These are phyloP conservation scores for Atkinsonella texensis DNA, from an alignment of 2,329 filamentous ascomycete genomes.

Conservation along the genomic window DNA sequence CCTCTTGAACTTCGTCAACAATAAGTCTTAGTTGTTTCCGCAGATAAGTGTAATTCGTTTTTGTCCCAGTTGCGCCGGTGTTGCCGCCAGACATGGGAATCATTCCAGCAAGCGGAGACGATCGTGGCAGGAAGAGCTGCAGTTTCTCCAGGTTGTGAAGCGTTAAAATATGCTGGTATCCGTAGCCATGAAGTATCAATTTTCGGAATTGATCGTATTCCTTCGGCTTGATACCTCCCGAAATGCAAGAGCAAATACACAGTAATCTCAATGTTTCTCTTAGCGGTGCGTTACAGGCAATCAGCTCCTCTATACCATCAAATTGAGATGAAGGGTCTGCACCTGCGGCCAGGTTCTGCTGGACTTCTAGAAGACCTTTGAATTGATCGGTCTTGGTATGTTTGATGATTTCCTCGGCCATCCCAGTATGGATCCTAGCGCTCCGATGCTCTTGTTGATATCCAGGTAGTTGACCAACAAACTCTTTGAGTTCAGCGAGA, in stretches of 20 bases:
- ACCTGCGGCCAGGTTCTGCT: constrained; percentile 88
- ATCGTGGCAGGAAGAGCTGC: constrained; percentile 67
- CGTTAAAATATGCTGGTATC: constrained; percentile 87
- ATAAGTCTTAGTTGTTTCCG: constrained; percentile 81
- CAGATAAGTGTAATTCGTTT: constrained; percentile 83
- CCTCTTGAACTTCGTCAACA: constrained; percentile 92
- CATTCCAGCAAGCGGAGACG: constrained; percentile 67
- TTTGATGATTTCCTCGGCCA: constrained; percentile 93
- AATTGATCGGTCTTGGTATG: constrained; percentile 84
- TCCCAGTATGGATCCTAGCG: constrained; percentile 78
- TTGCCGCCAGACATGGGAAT: constrained; percentile 55
- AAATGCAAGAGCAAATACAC: constrained; percentile 84
- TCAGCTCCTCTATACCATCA: constrained; percentile 87
- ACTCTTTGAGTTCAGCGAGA: constrained; percentile 82
- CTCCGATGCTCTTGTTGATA: constrained; percentile 92
- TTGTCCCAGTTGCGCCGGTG: constrained; percentile 44
- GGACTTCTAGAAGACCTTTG: constrained; percentile 77
- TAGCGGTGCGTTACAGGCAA: constrained; percentile 72
- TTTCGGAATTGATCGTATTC: constrained; percentile 86
- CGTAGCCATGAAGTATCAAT: constrained; percentile 82
- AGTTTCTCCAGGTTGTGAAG: constrained; percentile 81
- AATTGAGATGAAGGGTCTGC: constrained; percentile 82
- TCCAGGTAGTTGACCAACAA: constrained; percentile 83
- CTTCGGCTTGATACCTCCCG: constrained; percentile 74
- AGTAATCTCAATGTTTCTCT: constrained; percentile 72